Conservation (phyloP, 148 eudicot species). For the Dysphania ambrosioides region DNA sequence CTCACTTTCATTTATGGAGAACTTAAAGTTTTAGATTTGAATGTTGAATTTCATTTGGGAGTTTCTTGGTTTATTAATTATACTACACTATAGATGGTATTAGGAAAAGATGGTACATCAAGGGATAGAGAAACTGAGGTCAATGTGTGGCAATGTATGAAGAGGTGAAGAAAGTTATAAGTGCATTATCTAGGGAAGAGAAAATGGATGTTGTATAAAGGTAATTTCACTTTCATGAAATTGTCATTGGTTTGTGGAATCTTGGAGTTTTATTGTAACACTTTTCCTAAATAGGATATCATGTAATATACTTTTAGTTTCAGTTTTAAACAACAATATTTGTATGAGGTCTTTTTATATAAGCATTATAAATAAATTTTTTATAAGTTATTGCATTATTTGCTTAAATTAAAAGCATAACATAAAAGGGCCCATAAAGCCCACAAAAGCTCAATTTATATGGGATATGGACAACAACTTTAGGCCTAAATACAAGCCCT, state of each 20-base stretch:
- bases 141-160: constrained; percentile 47
- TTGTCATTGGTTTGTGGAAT: background rate
- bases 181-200: constrained; percentile 74
- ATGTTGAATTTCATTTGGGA: background rate
- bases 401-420: too few relatives aligned
- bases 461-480: too few relatives aligned
- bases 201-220: constrained; percentile 86
- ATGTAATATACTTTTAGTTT: too few relatives aligned
- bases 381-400: too few relatives aligned
- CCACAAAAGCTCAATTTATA: too few relatives aligned
- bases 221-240: constrained; percentile 33
- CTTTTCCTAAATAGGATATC: too few relatives aligned
- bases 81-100: constrained; percentile 4
- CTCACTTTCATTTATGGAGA: background rate
- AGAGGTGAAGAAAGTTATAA: constrained; percentile 74
- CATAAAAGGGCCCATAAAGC: too few relatives aligned
- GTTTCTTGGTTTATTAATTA: background rate
- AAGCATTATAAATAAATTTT: too few relatives aligned
- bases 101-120: constrained; percentile 53
- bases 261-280: background rate
- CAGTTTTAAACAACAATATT: too few relatives aligned
- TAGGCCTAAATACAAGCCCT: too few relatives aligned
- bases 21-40: constrained; percentile 3
- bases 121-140: constrained; percentile 33
- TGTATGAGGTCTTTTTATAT: too few relatives aligned